These are phyloP conservation scores for Blastocystis sp. DNA, from an alignment of 352 stramenopile genomes.

Conservation along the genomic window DNA sequence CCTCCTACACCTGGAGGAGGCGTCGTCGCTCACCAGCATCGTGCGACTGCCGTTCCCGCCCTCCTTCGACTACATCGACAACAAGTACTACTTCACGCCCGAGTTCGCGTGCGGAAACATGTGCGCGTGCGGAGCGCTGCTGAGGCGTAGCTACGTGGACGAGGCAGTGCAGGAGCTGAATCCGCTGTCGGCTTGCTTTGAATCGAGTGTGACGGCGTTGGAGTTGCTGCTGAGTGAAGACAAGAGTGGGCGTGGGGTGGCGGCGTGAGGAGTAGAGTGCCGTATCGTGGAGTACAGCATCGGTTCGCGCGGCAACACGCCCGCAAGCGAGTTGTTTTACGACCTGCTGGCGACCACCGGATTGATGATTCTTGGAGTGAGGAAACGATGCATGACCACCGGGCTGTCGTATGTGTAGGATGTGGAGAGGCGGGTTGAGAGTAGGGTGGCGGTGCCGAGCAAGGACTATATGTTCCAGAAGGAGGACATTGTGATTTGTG, in stretches of 20 bases:
- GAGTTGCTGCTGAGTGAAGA: constrained; percentile 43
- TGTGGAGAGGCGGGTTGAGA: not conserved
- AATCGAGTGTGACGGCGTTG: constrained; percentile 38
- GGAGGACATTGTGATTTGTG: constrained; percentile 66
- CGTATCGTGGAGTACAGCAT: constrained; percentile 47
- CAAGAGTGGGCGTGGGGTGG: not conserved
- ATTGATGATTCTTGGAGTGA: constrained; percentile 64
- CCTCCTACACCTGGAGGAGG: constrained; percentile 33
- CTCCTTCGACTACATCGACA: constrained; percentile 57
- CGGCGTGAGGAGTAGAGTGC: not conserved
- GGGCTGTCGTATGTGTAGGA: constrained; percentile 36
- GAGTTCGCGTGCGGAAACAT: constrained; percentile 57
- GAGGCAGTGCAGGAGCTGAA: constrained; percentile 57
- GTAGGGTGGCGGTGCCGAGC: constrained; percentile 23
- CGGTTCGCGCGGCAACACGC: not conserved
- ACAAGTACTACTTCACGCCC: constrained; percentile 65
- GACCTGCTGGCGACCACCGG: constrained; percentile 32
- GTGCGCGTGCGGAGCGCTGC: not conserved
- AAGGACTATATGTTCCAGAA: constrained; percentile 31
- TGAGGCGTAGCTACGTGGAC: constrained; percentile 42
- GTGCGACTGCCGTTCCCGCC: constrained; percentile 34
- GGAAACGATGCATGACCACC: not conserved
- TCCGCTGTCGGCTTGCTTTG: constrained; percentile 49
- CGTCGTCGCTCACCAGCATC: constrained; percentile 28
- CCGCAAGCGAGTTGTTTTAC: constrained; percentile 42